Evolutionary conservation across 2,329 filamentous ascomycete genomes (phyloP).

Genomic region (Scleromitrula shiraiana): DNA sequence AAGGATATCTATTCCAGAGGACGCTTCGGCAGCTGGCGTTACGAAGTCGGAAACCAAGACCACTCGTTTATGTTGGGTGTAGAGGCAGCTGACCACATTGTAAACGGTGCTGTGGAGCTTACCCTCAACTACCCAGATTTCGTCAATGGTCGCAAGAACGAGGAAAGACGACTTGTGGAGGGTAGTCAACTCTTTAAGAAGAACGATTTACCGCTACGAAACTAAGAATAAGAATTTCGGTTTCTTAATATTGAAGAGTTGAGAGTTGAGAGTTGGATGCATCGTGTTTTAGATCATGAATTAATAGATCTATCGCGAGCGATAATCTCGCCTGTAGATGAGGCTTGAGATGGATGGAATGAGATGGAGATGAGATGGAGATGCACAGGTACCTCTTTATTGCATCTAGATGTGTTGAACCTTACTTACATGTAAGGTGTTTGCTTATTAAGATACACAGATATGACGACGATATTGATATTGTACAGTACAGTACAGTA

Average conservation of each 20-base stretch:
- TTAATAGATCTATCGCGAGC: no score
- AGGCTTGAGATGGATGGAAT: not conserved
- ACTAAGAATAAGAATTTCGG: no score
- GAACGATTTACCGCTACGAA: no score
- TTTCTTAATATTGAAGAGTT: no score
- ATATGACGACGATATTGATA: no score
- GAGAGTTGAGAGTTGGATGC: no score
- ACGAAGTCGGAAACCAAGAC: slow-evolving; percentile 73
- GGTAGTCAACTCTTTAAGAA: slow-evolving; percentile 29
- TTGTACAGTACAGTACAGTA: no score
- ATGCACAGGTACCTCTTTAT: not conserved
- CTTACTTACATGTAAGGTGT: no score
- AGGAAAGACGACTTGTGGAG: slow-evolving; percentile 32
- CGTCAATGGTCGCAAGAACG: slow-evolving; percentile 47
- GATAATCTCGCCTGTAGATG: no score
- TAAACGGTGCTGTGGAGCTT: slow-evolving; percentile 64
- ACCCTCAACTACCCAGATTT: slow-evolving; percentile 76
- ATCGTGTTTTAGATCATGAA: no score
- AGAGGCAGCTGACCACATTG: slow-evolving; percentile 64
- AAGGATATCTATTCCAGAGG: slow-evolving; percentile 92
- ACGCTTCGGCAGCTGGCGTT: slow-evolving; percentile 96
- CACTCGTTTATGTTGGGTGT: slow-evolving; percentile 73
- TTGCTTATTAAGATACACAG: no score
- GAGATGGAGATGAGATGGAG: not conserved
- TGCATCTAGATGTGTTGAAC: no score